Evolutionary conservation across 164 flowering plant genomes (phyloP).

Genomic region (Saururus chinensis): DNA sequence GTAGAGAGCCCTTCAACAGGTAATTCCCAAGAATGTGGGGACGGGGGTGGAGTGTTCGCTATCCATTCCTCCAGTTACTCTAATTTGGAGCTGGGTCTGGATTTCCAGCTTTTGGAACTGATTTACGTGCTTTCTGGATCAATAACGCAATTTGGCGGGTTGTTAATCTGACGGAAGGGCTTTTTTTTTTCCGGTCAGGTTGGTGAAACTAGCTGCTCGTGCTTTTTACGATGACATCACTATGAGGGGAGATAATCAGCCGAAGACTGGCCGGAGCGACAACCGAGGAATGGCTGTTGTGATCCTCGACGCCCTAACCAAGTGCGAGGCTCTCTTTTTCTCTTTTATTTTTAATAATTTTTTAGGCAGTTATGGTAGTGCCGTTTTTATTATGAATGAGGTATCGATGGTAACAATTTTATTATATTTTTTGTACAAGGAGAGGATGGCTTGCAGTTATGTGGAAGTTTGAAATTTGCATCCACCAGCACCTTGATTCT

Average conservation of each 20-base stretch:
- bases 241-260: slow-evolving; percentile 56
- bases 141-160: too few species aligned
- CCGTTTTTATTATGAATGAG: not conserved
- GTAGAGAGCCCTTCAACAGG: slow-evolving; percentile 18
- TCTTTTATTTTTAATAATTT: not conserved
- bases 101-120: not conserved
- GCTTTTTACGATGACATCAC: slow-evolving; percentile 54
- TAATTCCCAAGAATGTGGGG: not conserved
- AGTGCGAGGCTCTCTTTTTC: slow-evolving; percentile 22
- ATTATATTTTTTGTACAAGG: too few species aligned
- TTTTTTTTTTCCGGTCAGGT: slow-evolving; percentile 11
- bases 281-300: slow-evolving; percentile 94
- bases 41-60: not conserved
- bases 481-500: too few species aligned
- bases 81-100: not conserved
- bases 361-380: not conserved
- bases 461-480: too few species aligned
- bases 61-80: not conserved
- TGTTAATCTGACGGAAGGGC: not conserved
- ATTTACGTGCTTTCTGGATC: too few species aligned
- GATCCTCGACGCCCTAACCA: slow-evolving; percentile 87
- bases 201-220: slow-evolving; percentile 48
- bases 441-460: too few species aligned
- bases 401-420: too few species aligned
- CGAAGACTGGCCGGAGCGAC: slow-evolving; percentile 69